Base-by-base conservation (phyloP, 2,329 filamentous ascomycete genomes). In the Cladosporium sp. region DNA sequence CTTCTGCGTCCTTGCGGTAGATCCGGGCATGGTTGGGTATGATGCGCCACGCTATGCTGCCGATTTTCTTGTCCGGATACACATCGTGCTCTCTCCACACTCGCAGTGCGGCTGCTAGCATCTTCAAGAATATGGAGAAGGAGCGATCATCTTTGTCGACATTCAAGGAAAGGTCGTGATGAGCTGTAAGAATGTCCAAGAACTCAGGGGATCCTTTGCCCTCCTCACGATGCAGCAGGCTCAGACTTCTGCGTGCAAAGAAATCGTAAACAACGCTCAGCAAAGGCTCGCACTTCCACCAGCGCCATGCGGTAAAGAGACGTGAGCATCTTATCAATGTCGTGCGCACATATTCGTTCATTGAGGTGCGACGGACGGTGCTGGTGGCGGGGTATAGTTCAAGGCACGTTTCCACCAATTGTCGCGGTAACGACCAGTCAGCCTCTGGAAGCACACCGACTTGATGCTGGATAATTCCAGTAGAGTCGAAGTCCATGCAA, bases 11-110 rank as follows among this genome's bases (percentile, higher is more conserved):
- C 59, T 82, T 83, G 1, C 73, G 78, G 60, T 81, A 80, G 5
- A 68, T 73, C n/a, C 79, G 75, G 3, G 77, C 78, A 59, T 83
- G 79, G 50, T 82, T 83, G 3, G 80, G 80, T 27, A 82, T 70
- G 19, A 78, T 70, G 19, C 80, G 74, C 69, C 76, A 81, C 3
- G 76, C 73, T 48, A 80, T 73, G 50, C 78, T 77, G 13, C 72
- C 72, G 43, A 83, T 71, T 59, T 76, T 80, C 55, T 77, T 81
- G 41, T 75, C 73, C 6, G 72, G 60, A 55, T 78, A 77, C 0
- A 68, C 49, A 15, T 62, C 49, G 18, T 58, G 49, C 40, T 59
- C 56, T 12, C 65, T 66, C 69, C 83, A 70, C 7, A 70, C 70
- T 16, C 66, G 67, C 7, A 83, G 60, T 7, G 77, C 76, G 32